These are phyloP conservation scores for Solanum medicagineum DNA, from an alignment of 257 asterid genomes.

Conservation along the genomic window DNA sequence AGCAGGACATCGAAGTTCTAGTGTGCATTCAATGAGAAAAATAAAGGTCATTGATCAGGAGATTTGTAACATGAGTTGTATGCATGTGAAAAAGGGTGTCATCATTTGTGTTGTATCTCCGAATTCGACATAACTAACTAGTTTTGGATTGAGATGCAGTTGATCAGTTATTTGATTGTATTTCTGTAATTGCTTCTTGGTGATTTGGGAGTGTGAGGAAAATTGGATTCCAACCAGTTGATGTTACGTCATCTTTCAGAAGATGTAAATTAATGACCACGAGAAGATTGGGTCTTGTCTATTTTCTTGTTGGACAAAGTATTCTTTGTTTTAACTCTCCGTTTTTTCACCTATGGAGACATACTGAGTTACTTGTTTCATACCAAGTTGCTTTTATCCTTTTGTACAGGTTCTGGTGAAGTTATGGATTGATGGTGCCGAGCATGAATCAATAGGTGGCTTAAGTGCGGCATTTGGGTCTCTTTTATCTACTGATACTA, in stretches of 20 bases:
- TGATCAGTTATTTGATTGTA: background rate
- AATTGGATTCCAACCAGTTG: background rate
- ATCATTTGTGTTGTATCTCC: background rate
- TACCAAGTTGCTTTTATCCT: background rate
- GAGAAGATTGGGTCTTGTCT: background rate
- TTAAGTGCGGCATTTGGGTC: constrained; percentile 1
- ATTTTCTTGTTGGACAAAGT: background rate
- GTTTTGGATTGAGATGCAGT: background rate
- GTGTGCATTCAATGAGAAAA: background rate
- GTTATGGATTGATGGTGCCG: constrained; percentile 2
- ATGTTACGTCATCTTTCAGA: background rate
- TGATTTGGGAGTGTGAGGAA: background rate
- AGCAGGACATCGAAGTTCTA: background rate
- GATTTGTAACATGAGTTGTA: background rate
- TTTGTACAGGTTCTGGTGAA: background rate
- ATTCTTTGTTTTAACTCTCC: background rate
- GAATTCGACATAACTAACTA: background rate
- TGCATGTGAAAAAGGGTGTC: background rate
- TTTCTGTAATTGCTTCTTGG: background rate
- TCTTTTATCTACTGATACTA: constrained; percentile 34
- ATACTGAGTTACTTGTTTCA: background rate
- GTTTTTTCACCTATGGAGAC: background rate
- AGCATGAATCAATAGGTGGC: background rate
- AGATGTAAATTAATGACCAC: background rate
- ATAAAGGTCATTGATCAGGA: background rate